These are phyloP conservation scores for Papiliotrema flavescens DNA, from an alignment of 1,284 basidiomycete genomes.

Conservation along the genomic window DNA sequence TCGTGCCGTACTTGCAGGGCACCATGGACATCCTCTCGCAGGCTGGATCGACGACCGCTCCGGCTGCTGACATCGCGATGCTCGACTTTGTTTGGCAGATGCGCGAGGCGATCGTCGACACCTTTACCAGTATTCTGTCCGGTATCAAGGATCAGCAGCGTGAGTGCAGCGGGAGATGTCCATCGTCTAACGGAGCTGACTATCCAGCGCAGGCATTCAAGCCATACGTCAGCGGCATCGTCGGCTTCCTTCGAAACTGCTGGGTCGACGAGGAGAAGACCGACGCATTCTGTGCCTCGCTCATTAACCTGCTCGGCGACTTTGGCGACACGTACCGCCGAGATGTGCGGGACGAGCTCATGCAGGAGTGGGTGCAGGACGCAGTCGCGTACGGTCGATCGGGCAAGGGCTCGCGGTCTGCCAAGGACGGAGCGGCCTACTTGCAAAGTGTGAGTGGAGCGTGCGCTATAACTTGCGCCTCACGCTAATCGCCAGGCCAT, in stretches of 20 bases:
- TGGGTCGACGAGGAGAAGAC: slow-evolving; percentile 73
- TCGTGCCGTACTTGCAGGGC: slow-evolving; percentile 84
- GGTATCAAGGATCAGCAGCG: slow-evolving; percentile 75
- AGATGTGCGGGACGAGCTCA: slow-evolving; percentile 73
- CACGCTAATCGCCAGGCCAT: slow-evolving; percentile 18
- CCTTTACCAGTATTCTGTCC: slow-evolving; percentile 91
- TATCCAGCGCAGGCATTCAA: slow-evolving; percentile 53
- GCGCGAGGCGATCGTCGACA: slow-evolving; percentile 93
- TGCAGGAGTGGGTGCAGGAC: slow-evolving; percentile 74
- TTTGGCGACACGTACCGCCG: slow-evolving; percentile 79
- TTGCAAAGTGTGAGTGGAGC: slow-evolving; percentile 52
- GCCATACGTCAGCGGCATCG: slow-evolving; percentile 69
- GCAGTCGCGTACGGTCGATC: slow-evolving; percentile 64
- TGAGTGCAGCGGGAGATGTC: slow-evolving; percentile 37
- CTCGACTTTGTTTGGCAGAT: slow-evolving; percentile 83
- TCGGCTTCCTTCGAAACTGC: slow-evolving; percentile 77
- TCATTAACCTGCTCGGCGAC: slow-evolving; percentile 85
- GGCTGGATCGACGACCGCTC: slow-evolving; percentile 78
- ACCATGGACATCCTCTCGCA: slow-evolving; percentile 90
- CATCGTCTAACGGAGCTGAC: not conserved
- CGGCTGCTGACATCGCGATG: slow-evolving; percentile 56
- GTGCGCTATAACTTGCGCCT: not conserved
- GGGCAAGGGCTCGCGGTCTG: slow-evolving; percentile 51
- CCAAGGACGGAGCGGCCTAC: slow-evolving; percentile 55
- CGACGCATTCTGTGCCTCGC: slow-evolving; percentile 70